phyloP scores from a whole-genome alignment of 2,329 filamentous ascomycete species.

The Trichoderma sp. region DNA sequence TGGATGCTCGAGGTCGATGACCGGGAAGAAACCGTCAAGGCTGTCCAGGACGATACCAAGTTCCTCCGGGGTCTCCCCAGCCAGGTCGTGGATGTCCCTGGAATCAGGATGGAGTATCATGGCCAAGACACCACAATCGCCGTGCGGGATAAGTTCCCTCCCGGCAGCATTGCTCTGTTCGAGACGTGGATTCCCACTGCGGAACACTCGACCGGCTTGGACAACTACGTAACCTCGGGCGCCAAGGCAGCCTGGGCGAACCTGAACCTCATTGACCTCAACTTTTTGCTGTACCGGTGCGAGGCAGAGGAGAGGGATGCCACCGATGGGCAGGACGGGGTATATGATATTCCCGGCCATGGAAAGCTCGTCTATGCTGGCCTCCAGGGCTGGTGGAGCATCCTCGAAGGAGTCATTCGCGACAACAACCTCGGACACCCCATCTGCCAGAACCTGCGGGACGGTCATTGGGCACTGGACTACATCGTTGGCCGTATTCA shows the following conservation, averaged over 20 bases:
- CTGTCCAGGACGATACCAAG: constrained; percentile 68
- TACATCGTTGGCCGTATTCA: constrained; percentile 81
- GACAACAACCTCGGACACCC: constrained; percentile 93
- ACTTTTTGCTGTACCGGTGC: constrained; percentile 87
- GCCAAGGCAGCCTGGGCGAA: constrained; percentile 76
- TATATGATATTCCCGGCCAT: constrained; percentile 81
- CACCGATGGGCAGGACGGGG: constrained; percentile 79
- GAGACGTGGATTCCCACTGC: constrained; percentile 93
- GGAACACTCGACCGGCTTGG: constrained; percentile 80
- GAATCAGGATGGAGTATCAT: constrained; percentile 71
- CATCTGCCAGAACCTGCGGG: constrained; percentile 86
- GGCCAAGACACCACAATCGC: constrained; percentile 77
- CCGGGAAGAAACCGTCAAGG: constrained; percentile 67
- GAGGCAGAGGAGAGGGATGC: constrained; percentile 84
- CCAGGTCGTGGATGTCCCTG: constrained; percentile 71
- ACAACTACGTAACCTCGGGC: constrained; percentile 82
- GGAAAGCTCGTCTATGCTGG: constrained; percentile 91
- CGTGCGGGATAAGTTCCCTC: constrained; percentile 81
- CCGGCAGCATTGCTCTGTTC: constrained; percentile 91
- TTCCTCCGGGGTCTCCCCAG: constrained; percentile 82
- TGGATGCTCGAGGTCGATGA: constrained; percentile 91
- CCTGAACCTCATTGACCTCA: constrained; percentile 78
- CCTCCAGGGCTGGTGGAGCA: constrained; percentile 98
- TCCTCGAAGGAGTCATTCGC: constrained; percentile 79
- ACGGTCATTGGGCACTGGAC: constrained; percentile 90